phyloP scores from a whole-genome alignment of 106 monocot species.

The Vanilla planifolia region DNA sequence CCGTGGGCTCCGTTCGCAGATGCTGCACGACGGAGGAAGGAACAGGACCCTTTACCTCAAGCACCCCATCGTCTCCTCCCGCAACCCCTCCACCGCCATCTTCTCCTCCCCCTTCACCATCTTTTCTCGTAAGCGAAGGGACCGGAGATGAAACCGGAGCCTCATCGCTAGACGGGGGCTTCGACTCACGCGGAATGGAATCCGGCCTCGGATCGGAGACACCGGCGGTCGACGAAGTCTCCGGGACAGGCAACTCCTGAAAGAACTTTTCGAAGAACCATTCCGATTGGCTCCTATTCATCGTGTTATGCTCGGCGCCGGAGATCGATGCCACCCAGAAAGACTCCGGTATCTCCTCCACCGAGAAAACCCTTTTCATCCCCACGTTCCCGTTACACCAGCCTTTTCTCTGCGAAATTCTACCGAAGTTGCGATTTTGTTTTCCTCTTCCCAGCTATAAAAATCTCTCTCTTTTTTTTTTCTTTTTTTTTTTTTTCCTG shows the following conservation, averaged over 20 bases:
- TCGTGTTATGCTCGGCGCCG: background rate
- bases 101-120: slow-evolving; percentile 3
- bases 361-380: slow-evolving; percentile 58
- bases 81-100: slow-evolving; percentile 23
- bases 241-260: slow-evolving; percentile 21
- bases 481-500: no score
- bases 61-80: slow-evolving; percentile 30
- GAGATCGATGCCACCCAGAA: slow-evolving; percentile 30
- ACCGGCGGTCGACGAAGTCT: background rate
- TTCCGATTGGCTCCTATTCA: slow-evolving; percentile 50
- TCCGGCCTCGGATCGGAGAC: background rate
- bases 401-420: background rate
- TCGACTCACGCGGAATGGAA: background rate
- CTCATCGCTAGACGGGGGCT: slow-evolving; percentile 1
- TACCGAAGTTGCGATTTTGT: background rate
- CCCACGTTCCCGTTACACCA: no score
- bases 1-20: slow-evolving; percentile 6
- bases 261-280: slow-evolving; percentile 65
- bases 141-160: slow-evolving; percentile 10
- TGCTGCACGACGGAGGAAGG: slow-evolving; percentile 2
- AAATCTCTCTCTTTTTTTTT: background rate
- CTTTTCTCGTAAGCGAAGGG: slow-evolving; percentile 4
- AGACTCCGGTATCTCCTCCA: slow-evolving; percentile 43
- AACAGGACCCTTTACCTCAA: slow-evolving; percentile 31
- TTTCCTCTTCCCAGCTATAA: background rate